phyloP scores from a whole-genome alignment of 202 grass and related monocot species.

The Panicum virgatum region DNA sequence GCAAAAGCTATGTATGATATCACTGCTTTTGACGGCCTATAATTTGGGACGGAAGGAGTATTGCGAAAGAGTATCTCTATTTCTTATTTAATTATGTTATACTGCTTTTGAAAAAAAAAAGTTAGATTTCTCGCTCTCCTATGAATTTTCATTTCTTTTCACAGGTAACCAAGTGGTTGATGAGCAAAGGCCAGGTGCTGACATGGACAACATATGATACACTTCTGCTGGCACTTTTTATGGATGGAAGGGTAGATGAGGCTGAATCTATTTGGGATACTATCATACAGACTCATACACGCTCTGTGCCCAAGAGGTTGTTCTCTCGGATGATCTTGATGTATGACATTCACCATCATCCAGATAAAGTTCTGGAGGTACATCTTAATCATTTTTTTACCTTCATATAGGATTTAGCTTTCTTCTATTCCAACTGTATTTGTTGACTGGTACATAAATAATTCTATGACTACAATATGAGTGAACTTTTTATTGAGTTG shows the following conservation, averaged over 20 bases:
- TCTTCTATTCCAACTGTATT: background rate
- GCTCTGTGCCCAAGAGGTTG: slow-evolving; percentile 79
- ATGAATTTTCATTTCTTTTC: slow-evolving; percentile 1
- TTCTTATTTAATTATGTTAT: background rate
- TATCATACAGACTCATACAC: slow-evolving; percentile 57
- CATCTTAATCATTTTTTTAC: slow-evolving; percentile 4
- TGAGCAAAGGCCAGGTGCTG: slow-evolving; percentile 86
- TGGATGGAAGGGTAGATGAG: slow-evolving; percentile 81
- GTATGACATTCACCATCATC: slow-evolving; percentile 51
- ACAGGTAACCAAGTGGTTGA: slow-evolving; percentile 89
- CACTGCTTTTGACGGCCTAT: no score
- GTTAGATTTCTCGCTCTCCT: background rate
- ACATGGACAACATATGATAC: slow-evolving; percentile 85
- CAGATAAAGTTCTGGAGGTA: slow-evolving; percentile 90
- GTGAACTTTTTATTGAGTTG: background rate
- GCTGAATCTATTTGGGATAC: slow-evolving; percentile 60
- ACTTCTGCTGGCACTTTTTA: slow-evolving; percentile 74
- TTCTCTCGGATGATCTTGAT: slow-evolving; percentile 87
- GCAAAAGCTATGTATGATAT: no score
- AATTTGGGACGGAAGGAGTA: no score
- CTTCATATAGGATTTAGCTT: background rate
- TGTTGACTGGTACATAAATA: slow-evolving; percentile 7
- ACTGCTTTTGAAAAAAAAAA: background rate
- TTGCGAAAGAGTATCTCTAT: background rate
- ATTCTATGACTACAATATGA: background rate